These are phyloP conservation scores for cucumber (Cucumis sativus) DNA, from an alignment of 306 rosid genomes.

Conservation along the genomic window DNA sequence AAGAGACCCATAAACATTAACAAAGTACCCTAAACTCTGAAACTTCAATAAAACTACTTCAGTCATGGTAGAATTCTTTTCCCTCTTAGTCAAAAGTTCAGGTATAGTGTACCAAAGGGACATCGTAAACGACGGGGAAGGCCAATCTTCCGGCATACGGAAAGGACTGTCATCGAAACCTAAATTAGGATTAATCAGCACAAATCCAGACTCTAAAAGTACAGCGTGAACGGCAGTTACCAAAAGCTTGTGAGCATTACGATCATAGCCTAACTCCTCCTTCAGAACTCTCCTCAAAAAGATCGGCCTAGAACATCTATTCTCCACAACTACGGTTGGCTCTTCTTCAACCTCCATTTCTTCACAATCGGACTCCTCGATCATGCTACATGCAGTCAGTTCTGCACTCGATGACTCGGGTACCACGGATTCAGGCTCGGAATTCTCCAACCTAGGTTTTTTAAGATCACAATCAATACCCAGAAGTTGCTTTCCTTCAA, in stretches of 20 bases:
- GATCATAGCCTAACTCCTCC: constrained; percentile 27
- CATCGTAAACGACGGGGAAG: constrained; percentile 25
- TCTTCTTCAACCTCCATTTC: constrained; percentile 20
- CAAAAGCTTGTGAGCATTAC: constrained; percentile 28
- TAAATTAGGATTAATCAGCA: constrained; percentile 25
- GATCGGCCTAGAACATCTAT: constrained; percentile 24
- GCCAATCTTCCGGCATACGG: constrained; percentile 24
- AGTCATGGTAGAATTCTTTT: not conserved
- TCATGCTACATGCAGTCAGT: not conserved
- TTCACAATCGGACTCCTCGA: not conserved
- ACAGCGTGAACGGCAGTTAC: constrained; percentile 49
- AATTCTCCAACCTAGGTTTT: not conserved
- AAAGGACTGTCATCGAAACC: constrained; percentile 16
- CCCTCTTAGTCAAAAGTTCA: constrained; percentile 25
- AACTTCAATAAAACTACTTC: constrained; percentile 38
- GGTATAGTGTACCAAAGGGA: constrained; percentile 51
- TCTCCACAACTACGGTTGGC: constrained; percentile 14
- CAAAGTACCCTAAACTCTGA: constrained; percentile 39
- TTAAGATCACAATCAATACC: not conserved
- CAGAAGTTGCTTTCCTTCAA: not conserved
- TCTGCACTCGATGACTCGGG: not conserved
- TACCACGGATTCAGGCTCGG: not conserved
- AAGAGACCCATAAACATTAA: constrained; percentile 52
- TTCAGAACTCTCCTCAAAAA: constrained; percentile 39
- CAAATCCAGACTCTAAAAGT: constrained; percentile 64